Percentiles rank a stretch among this genome's conserved stretches.
Evolutionary conservation across 148 eudicot genomes (phyloP).

Genomic region (Agrostemma githago): DNA sequence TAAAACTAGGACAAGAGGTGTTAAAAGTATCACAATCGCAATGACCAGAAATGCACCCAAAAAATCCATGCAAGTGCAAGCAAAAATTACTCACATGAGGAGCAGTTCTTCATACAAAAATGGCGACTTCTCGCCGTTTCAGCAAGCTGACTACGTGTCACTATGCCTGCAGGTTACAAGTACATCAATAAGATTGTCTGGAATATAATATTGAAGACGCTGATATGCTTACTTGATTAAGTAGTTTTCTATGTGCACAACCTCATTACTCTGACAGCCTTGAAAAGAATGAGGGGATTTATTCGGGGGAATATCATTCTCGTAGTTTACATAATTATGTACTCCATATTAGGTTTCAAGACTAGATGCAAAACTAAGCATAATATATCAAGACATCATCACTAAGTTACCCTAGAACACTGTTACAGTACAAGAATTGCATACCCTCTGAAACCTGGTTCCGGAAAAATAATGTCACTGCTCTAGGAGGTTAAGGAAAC

Average conservation of each 20-base stretch:
- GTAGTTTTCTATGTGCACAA: neutral
- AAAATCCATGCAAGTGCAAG: slow-evolving; percentile 6
- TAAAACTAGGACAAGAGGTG: neutral
- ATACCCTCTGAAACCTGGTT: neutral
- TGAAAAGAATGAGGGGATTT: neutral
- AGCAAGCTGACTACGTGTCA: slow-evolving; percentile 2
- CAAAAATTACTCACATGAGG: neutral
- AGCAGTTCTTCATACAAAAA: neutral
- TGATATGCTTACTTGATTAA: neutral
- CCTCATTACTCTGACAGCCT: neutral
- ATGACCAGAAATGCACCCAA: neutral
- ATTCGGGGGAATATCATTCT: too few relatives aligned
- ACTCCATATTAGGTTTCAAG: neutral
- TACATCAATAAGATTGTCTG: neutral
- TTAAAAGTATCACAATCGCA: neutral
- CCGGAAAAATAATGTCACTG: neutral
- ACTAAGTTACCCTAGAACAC: neutral
- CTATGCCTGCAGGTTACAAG: slow-evolving; percentile 22
- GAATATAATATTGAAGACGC: neutral
- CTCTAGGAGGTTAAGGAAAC: neutral
- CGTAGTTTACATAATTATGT: neutral
- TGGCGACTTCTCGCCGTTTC: neutral
- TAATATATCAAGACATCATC: slow-evolving; percentile 1
- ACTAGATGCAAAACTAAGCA: neutral
- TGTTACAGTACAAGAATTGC: neutral